A percentile compares a stretch with the other conserved stretches of the same genome.
Evolutionary conservation across 2,329 filamentous ascomycete genomes (phyloP).

Genomic region (Fusarium foetens): DNA sequence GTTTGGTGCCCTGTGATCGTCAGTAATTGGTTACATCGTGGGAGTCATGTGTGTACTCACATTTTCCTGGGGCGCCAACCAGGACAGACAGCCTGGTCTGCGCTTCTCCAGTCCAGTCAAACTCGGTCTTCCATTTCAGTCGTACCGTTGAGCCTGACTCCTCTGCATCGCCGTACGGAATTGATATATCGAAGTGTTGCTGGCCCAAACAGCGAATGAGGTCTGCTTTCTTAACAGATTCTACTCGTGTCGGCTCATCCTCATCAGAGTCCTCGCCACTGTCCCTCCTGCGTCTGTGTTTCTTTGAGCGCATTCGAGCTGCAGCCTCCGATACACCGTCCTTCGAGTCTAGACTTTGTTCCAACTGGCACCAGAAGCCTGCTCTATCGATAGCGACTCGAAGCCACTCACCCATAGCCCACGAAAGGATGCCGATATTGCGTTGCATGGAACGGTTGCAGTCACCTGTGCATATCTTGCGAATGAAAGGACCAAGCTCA

Average conservation of each 20-base stretch:
- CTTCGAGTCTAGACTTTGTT: slow-evolving; percentile 56
- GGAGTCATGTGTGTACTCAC: slow-evolving; percentile 58
- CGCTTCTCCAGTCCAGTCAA: slow-evolving; percentile 80
- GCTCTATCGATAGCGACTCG: slow-evolving; percentile 69
- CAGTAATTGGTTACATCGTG: slow-evolving; percentile 12
- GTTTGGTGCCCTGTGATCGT: slow-evolving; percentile 64
- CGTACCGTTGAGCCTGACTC: slow-evolving; percentile 57
- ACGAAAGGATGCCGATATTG: slow-evolving; percentile 70
- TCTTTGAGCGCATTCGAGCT: slow-evolving; percentile 39
- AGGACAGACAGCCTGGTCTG: slow-evolving; percentile 66
- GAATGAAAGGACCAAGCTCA: slow-evolving; percentile 67
- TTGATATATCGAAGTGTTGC: slow-evolving; percentile 58
- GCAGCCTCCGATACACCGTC: slow-evolving; percentile 42
- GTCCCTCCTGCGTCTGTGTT: slow-evolving; percentile 37
- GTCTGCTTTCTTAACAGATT: slow-evolving; percentile 49
- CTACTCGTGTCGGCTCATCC: background rate
- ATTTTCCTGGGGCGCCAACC: slow-evolving; percentile 68
- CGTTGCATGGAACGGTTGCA: slow-evolving; percentile 59
- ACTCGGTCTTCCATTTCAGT: slow-evolving; percentile 70
- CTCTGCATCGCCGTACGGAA: slow-evolving; percentile 48
- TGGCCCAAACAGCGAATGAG: slow-evolving; percentile 65
- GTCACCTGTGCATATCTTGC: slow-evolving; percentile 52
- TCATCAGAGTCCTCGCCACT: slow-evolving; percentile 39
- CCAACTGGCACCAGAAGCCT: slow-evolving; percentile 68
- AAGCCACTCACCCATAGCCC: slow-evolving; percentile 76